These are phyloP conservation scores for Saccharomycopsis microspora DNA, from an alignment of 805 yeast species.

Conservation along the genomic window DNA sequence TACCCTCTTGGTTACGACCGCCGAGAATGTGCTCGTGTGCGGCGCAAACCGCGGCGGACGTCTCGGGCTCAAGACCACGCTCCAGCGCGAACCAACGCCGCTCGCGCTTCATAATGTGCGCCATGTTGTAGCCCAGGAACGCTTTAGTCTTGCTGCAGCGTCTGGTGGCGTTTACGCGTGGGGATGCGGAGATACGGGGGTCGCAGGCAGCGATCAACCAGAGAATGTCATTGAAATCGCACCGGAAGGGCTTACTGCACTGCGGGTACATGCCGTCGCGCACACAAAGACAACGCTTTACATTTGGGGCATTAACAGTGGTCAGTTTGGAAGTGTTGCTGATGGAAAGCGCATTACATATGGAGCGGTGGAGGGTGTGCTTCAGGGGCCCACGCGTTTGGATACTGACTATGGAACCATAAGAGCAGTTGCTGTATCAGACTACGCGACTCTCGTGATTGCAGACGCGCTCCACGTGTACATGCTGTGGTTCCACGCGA, in stretches of 20 bases:
- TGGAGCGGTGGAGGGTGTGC: too few relatives aligned
- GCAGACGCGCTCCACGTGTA: conserved; percentile 53
- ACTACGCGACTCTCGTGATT: conserved; percentile 57
- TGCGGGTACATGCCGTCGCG: conserved; percentile 60
- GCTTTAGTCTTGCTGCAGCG: conserved; percentile 45
- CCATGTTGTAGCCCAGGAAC: conserved; percentile 53
- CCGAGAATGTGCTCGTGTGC: conserved; percentile 34
- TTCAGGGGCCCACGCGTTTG: conserved; percentile 26
- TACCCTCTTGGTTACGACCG: conserved; percentile 45
- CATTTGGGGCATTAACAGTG: conserved; percentile 73
- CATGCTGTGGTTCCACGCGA: conserved; percentile 43
- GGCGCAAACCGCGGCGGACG: conserved; percentile 68
- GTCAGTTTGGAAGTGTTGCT: conserved; percentile 57
- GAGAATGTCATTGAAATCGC: too few relatives aligned
- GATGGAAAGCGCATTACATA: too few relatives aligned
- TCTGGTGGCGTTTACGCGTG: conserved; percentile 54
- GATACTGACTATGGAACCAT: conserved; percentile 37
- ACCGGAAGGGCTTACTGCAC: conserved; percentile 39
- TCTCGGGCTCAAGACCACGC: conserved; percentile 31
- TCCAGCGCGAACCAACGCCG: too few relatives aligned
- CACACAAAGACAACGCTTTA: conserved; percentile 37
- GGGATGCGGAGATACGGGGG: conserved; percentile 58
- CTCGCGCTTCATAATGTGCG: conserved; percentile 20
- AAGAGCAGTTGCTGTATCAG: conserved; percentile 50
- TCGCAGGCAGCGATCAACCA: too few relatives aligned